Evolutionary conservation across 1,284 basidiomycete species (phyloP).

Genomic region (Boletus hoseneyae): DNA sequence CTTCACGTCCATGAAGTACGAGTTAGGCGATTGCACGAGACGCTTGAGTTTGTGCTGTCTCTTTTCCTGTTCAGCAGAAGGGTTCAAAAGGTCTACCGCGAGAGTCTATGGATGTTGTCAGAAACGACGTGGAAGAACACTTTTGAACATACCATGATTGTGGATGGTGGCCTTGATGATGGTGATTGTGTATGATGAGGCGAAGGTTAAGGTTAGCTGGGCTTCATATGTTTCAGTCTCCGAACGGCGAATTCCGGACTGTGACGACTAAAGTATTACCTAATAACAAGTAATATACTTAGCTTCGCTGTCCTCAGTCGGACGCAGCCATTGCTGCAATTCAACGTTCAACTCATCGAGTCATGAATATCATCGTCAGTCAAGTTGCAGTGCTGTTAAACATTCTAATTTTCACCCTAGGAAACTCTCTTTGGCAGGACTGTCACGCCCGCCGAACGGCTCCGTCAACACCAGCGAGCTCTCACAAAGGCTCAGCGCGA

Average conservation of each 20-base stretch:
- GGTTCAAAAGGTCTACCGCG: conserved; percentile 98
- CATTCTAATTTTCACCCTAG: conserved; percentile 39
- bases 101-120: conserved; percentile 67
- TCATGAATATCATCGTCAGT: conserved; percentile 74
- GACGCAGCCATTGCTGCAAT: conserved; percentile 20
- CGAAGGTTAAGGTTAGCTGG: conserved; percentile 27
- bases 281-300: not conserved
- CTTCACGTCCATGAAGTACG: conserved; percentile 99
- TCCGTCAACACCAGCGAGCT: conserved; percentile 94
- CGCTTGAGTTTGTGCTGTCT: conserved; percentile 99
- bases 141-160: conserved; percentile 19
- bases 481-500: conserved; percentile 97
- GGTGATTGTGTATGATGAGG: conserved; percentile 24
- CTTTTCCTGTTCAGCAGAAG: conserved; percentile 82
- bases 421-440: conserved; percentile 93
- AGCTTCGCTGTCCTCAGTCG: not conserved
- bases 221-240: conserved; percentile 20
- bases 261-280: not conserved
- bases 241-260: conserved; percentile 20
- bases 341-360: conserved; percentile 20
- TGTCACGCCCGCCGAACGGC: conserved; percentile 92
- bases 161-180: conserved; percentile 11
- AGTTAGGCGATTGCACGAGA: conserved; percentile 96
- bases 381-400: not conserved
- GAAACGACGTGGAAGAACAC: not conserved